Evolutionary conservation across 345 rosid species (phyloP).

Genomic region (Trapa bicornis): DNA sequence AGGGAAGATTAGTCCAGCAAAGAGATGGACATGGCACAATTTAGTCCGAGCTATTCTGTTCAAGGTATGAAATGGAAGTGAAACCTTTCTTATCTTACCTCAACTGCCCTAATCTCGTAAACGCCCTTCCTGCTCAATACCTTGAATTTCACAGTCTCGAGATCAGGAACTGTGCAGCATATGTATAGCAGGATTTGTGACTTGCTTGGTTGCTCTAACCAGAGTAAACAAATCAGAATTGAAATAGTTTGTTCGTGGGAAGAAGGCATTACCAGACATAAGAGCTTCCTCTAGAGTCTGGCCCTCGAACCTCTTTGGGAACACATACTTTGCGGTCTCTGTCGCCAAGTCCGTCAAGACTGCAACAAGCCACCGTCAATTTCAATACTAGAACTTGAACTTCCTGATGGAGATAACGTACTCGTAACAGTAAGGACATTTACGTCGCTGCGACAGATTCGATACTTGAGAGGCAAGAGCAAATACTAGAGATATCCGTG

Average conservation of each 20-base stretch:
- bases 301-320: constrained; percentile 63
- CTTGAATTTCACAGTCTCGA: constrained; percentile 56
- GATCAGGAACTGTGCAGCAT: constrained; percentile 54
- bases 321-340: constrained; percentile 65
- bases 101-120: constrained; percentile 78
- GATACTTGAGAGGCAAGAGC: constrained; percentile 74
- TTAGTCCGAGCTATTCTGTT: neutral
- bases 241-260: neutral
- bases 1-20: neutral
- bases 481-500: constrained; percentile 66
- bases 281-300: constrained; percentile 70
- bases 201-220: neutral
- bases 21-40: neutral
- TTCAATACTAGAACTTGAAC: neutral
- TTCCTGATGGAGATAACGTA: neutral
- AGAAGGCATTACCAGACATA: constrained; percentile 47
- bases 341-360: constrained; percentile 33
- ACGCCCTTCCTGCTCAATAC: constrained; percentile 39
- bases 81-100: constrained; percentile 32
- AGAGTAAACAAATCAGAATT: neutral
- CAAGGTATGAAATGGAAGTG: neutral
- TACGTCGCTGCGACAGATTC: constrained; percentile 73
- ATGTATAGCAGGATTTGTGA: neutral
- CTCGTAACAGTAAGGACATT: constrained; percentile 13
- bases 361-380: constrained; percentile 4